Percentiles rank a stretch among this genome's conserved stretches.
These are phyloP conservation scores for Effrenium voratum DNA, from an alignment of 73 alveolate species.

Conservation along the genomic window DNA sequence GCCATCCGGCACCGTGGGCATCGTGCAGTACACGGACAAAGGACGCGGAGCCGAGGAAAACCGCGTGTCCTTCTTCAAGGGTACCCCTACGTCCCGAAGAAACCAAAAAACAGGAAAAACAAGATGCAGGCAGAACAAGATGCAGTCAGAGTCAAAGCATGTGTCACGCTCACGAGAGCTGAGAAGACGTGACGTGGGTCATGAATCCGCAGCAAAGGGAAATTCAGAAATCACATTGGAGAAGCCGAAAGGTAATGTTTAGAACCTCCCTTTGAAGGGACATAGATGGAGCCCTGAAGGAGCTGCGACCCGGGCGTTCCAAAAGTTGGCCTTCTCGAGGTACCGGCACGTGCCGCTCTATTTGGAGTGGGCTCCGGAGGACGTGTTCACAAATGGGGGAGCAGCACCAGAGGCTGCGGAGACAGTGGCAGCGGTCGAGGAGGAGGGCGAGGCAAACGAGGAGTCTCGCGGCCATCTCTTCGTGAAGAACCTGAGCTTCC, in stretches of 20 bases:
- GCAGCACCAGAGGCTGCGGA: not conserved
- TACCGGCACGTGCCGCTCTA: constrained; percentile 95
- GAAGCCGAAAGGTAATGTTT: too few relatives aligned
- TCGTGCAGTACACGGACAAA: constrained; percentile 92
- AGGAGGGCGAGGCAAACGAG: constrained; percentile 60
- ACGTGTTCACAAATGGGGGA: constrained; percentile 66
- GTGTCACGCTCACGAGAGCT: too few relatives aligned
- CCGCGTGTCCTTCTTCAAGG: too few relatives aligned
- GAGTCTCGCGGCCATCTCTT: constrained; percentile 95
- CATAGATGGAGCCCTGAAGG: too few relatives aligned
- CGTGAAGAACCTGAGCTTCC: constrained; percentile 97
- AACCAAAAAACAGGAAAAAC: too few relatives aligned
- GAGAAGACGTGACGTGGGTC: too few relatives aligned
- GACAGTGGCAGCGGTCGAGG: constrained; percentile 7
- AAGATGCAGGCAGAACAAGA: too few relatives aligned
- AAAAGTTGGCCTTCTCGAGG: constrained; percentile 80
- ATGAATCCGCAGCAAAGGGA: too few relatives aligned
- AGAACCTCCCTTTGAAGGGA: too few relatives aligned
- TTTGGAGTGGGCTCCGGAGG: constrained; percentile 96
- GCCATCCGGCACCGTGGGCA: constrained; percentile 86
- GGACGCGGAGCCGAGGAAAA: not conserved
- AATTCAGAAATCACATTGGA: too few relatives aligned
- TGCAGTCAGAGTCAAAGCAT: too few relatives aligned
- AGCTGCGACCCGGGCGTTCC: constrained; percentile 73
- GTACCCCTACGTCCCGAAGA: too few relatives aligned